Conservation (phyloP, 257 asterid species). For the Solanum acaule region DNA sequence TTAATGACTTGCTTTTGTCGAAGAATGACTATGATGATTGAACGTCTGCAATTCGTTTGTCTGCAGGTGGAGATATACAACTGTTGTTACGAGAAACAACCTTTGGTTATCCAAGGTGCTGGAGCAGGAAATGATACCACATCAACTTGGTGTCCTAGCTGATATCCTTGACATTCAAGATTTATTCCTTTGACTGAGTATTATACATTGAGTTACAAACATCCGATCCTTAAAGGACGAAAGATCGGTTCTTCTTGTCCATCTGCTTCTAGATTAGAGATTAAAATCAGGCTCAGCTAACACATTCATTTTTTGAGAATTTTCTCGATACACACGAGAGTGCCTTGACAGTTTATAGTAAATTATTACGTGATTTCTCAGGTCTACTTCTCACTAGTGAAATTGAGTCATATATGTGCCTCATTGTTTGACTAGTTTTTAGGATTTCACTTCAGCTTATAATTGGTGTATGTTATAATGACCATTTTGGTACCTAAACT, state of each 20-base stretch:
- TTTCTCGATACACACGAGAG: neutral
- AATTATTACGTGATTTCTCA: neutral
- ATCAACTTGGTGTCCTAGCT: slow-evolving; percentile 89
- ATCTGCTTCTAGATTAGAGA: too few relatives aligned
- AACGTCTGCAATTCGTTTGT: neutral
- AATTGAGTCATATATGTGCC: neutral
- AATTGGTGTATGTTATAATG: too few relatives aligned
- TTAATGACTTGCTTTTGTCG: too few relatives aligned
- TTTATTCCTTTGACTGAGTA: too few relatives aligned
- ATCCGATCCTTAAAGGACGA: too few relatives aligned
- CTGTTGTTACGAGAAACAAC: slow-evolving; percentile 65
- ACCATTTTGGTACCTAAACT: too few relatives aligned
- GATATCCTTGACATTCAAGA: too few relatives aligned
- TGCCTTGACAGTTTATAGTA: neutral
- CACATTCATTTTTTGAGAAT: too few relatives aligned
- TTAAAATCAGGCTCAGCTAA: too few relatives aligned
- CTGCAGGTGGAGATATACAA: slow-evolving; percentile 80
- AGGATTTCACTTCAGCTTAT: neutral
- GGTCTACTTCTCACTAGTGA: neutral
- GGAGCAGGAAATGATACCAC: slow-evolving; percentile 96
- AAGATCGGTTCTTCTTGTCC: too few relatives aligned
- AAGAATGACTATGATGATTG: too few relatives aligned
- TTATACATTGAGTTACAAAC: too few relatives aligned
- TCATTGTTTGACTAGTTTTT: neutral
- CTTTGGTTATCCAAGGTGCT: slow-evolving; percentile 89